Conservation (phyloP, 2,329 filamentous ascomycete genomes). For the Blastomyces percursus region DNA sequence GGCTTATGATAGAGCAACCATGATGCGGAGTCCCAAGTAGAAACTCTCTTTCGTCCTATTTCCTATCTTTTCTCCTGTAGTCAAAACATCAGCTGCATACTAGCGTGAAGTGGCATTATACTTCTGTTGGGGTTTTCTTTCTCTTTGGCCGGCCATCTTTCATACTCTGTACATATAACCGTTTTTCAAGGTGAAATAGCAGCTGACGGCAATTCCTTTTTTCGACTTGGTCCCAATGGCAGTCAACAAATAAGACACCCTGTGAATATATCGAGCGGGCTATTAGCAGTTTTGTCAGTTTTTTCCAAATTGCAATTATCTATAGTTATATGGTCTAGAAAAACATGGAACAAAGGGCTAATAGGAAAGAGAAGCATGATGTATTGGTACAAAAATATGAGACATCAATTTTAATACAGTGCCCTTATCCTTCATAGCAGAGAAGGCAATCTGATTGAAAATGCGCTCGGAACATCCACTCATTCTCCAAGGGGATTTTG, state of each 20-base stretch:
- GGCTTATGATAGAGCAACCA: neutral
- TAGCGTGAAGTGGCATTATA: neutral
- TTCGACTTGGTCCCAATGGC: neutral
- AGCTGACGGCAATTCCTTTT: neutral
- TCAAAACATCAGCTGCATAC: neutral
- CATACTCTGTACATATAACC: neutral
- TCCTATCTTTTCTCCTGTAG: neutral
- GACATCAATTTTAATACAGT: neutral
- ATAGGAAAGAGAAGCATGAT: neutral
- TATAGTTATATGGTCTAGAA: neutral
- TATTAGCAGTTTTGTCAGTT: neutral
- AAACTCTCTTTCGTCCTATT: neutral
- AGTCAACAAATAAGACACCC: neutral
- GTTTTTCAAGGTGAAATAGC: neutral
- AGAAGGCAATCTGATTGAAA: neutral
- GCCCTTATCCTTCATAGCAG: slow-evolving; percentile 4
- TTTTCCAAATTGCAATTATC: neutral
- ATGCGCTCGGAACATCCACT: neutral
- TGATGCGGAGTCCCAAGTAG: neutral
- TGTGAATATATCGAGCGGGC: neutral
- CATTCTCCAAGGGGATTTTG: neutral
- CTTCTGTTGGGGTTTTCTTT: neutral
- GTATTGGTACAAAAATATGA: neutral
- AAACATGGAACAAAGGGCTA: neutral
- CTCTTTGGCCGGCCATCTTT: neutral